Conservation (phyloP, 495 filamentous ascomycete species). For the Cenococcum geophilum region DNA sequence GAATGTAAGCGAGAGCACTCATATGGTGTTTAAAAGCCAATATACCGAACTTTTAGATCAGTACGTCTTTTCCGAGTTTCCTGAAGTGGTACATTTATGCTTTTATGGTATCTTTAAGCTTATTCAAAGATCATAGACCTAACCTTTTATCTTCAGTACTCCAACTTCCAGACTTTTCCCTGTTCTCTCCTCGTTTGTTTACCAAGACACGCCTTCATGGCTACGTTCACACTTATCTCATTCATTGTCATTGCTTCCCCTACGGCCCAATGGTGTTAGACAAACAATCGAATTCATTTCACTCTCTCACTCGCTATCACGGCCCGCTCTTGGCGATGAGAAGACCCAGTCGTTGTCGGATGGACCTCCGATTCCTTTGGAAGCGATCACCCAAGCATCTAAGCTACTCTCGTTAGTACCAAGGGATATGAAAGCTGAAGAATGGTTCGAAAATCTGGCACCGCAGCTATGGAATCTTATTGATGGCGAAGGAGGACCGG, state of each 20-base stretch:
- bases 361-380: slow-evolving; percentile 63
- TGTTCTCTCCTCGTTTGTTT: slow-evolving; percentile 45
- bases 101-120: too few species aligned
- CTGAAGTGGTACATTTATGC: background rate
- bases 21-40: slow-evolving; percentile 3
- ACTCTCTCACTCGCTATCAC: slow-evolving; percentile 43
- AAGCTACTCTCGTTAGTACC: slow-evolving; percentile 59
- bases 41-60: slow-evolving; percentile 8
- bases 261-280: slow-evolving; percentile 59
- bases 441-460: slow-evolving; percentile 58
- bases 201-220: slow-evolving; percentile 43
- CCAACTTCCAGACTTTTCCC: slow-evolving; percentile 44
- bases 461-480: slow-evolving; percentile 63
- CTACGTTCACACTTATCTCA: slow-evolving; percentile 47
- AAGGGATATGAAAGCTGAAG: slow-evolving; percentile 47
- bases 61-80: background rate
- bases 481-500: slow-evolving; percentile 57
- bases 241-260: slow-evolving; percentile 55
- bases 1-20: background rate
- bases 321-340: slow-evolving; percentile 30
- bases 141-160: slow-evolving; percentile 30
- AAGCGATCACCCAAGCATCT: slow-evolving; percentile 62
- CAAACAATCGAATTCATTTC: slow-evolving; percentile 65
- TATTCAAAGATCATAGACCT: slow-evolving; percentile 7
- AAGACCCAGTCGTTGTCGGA: slow-evolving; percentile 38